Percentiles rank a stretch among this genome's conserved stretches.
phyloP scores from a whole-genome alignment of 371 early-diverging fungal species.

The Dinochytrium kinnereticum region DNA sequence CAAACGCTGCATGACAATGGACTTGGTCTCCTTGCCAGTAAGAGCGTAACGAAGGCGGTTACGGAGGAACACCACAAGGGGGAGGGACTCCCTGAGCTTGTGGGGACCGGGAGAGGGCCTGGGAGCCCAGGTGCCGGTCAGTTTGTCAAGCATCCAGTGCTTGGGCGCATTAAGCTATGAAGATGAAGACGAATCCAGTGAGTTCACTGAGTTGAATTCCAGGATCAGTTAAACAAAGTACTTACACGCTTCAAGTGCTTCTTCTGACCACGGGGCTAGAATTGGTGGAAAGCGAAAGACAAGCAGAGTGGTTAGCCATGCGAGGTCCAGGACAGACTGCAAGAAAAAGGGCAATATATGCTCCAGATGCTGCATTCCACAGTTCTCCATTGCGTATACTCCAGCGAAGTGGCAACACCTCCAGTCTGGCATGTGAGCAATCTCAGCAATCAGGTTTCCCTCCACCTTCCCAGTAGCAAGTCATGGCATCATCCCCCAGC shows the following conservation, averaged over 20 bases:
- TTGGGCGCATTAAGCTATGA: constrained; percentile 92
- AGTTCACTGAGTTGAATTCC: not conserved
- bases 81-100: constrained; percentile 99
- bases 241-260: constrained; percentile 98
- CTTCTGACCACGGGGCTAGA: constrained; percentile 96
- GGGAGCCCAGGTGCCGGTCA: constrained; percentile 97
- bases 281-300: too few relatives aligned
- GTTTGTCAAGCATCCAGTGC: constrained; percentile 99
- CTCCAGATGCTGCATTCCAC: too few relatives aligned
- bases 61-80: constrained; percentile 97
- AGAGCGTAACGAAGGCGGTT: constrained; percentile 99
- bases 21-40: constrained; percentile 96
- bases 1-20: constrained; percentile 97
- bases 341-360: too few relatives aligned
- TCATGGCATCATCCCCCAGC: too few relatives aligned
- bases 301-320: too few relatives aligned
- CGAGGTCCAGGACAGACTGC: too few relatives aligned
- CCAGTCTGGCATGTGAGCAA: too few relatives aligned
- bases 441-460: too few relatives aligned
- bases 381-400: too few relatives aligned
- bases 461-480: too few relatives aligned
- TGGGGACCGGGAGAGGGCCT: constrained; percentile 99
- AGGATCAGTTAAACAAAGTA: constrained; percentile 3
- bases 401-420: too few relatives aligned
- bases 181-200: not conserved